These are phyloP conservation scores for Ascochyta rabiei DNA, from an alignment of 2,329 filamentous ascomycete species.

Conservation along the genomic window DNA sequence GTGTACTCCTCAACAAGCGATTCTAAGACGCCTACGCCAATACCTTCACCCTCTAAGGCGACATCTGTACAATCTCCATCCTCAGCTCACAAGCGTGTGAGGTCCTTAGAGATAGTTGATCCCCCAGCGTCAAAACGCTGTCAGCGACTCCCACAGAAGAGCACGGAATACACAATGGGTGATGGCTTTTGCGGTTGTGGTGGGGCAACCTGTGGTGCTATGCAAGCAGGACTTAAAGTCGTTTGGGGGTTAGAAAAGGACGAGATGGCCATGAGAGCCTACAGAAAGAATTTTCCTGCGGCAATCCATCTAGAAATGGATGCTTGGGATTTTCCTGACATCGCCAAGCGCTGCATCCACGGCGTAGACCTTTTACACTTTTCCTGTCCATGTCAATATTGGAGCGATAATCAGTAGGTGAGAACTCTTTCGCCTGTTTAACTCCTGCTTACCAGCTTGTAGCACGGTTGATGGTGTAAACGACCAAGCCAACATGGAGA, in stretches of 20 bases:
- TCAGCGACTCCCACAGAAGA: background rate
- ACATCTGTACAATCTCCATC: too few relatives aligned
- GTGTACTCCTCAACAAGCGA: too few relatives aligned
- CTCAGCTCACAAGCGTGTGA: too few relatives aligned
- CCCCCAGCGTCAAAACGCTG: background rate
- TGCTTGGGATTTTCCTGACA: too few relatives aligned
- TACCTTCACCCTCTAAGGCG: too few relatives aligned
- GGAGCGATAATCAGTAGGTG: slow-evolving; percentile 26
- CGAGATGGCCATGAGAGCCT: slow-evolving; percentile 20
- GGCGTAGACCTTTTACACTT: slow-evolving; percentile 27
- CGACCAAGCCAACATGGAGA: slow-evolving; percentile 30
- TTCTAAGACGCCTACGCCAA: too few relatives aligned
- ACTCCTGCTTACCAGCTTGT: background rate
- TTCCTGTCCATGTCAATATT: slow-evolving; percentile 27
- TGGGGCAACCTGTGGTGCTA: slow-evolving; percentile 30
- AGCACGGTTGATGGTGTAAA: slow-evolving; percentile 25
- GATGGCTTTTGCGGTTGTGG: slow-evolving; percentile 34
- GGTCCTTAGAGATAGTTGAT: background rate
- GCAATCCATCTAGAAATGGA: background rate
- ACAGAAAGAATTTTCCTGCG: slow-evolving; percentile 15
- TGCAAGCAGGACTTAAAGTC: slow-evolving; percentile 18
- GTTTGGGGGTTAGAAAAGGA: slow-evolving; percentile 28
- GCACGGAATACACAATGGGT: slow-evolving; percentile 11
- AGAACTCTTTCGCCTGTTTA: background rate
- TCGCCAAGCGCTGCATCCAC: background rate